Evolutionary conservation across 257 asterid genomes (phyloP), one percentile per base, ranked within the genome.

Genomic region (Anisodus tanguticus): DNA sequence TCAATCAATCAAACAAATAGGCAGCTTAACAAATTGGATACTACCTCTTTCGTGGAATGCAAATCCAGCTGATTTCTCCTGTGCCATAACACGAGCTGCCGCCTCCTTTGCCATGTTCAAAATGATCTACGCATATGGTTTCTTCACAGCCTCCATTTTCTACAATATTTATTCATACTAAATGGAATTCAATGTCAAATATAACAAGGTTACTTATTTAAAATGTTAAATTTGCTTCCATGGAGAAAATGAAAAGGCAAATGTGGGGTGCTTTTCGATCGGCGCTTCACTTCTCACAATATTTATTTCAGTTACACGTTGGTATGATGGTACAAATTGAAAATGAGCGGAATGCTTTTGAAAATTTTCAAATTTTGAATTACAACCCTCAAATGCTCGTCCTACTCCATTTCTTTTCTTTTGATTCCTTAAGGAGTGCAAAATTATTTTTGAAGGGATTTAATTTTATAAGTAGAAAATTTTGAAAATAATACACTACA

Each of bases 31-130:
- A 43, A 8, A 66, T 19, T 15, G 51, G 8, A 13, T 49, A 53
- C 91, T 80, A 88, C 94, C n/a, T 88, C 93, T 82, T 89, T 93
- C 0, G 93, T 85, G 9, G 86, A 89, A 72, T 79, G 60, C 84
- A 93, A 58, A 45, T 93, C 91, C 84, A 87, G 87, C 90, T 93
- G 90, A 79, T 85, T 86, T 35, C 45, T 95, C 94, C 62, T 97
- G 92, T 80, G 79, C 91, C 93, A 94, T 88, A 6, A 94, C 94
- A 7, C 97, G 93, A 88, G 90, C 92, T 85, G 97, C 97, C 70
- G 97, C 95, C 86, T 95, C 97, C 83, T 90, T 95, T 12, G 97
- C 88, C 64, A 91, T 87, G 88, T 91, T 91, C 58, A 95, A 93
- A 64, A 95, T 91, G 90, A 93, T 92, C 39, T 89, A 93, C 43